phyloP scores from a whole-genome alignment of 306 rosid genomes.

The Cucurbita ficifolia region DNA sequence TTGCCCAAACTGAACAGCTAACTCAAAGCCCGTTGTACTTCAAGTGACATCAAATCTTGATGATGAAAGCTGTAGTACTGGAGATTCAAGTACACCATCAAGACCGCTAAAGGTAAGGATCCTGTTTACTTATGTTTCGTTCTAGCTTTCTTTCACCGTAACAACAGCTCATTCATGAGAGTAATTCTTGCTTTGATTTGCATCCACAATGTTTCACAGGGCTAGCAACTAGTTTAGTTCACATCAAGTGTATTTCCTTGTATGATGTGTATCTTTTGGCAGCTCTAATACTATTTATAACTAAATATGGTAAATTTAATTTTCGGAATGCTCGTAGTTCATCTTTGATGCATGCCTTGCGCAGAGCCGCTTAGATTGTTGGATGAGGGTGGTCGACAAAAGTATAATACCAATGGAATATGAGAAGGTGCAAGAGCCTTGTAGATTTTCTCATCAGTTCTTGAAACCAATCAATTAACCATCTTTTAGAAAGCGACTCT shows the following conservation, averaged over 20 bases:
- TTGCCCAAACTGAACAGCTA: conserved; percentile 11
- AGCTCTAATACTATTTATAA: neutral
- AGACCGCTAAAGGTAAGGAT: conserved; percentile 17
- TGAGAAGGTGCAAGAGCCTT: neutral
- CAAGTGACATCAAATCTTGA: conserved; percentile 23
- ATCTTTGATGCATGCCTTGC: neutral
- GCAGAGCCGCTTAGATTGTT: neutral
- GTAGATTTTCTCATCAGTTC: neutral
- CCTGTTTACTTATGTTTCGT: neutral
- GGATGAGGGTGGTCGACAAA: neutral
- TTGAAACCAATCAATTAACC: neutral
- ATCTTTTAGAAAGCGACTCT: neutral
- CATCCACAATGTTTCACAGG: neutral
- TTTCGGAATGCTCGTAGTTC: neutral
- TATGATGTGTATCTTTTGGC: neutral
- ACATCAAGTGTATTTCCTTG: neutral
- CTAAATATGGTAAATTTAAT: neutral
- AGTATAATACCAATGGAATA: neutral
- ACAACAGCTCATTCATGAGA: neutral
- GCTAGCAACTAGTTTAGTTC: neutral
- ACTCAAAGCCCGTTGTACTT: conserved; percentile 17
- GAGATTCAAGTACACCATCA: conserved; percentile 15
- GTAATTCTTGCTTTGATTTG: neutral
- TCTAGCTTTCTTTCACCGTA: neutral
- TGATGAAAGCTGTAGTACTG: conserved; percentile 14